These are phyloP conservation scores for Torulaspora globosa DNA, from an alignment of 1,139 yeast genomes.

Conservation along the genomic window DNA sequence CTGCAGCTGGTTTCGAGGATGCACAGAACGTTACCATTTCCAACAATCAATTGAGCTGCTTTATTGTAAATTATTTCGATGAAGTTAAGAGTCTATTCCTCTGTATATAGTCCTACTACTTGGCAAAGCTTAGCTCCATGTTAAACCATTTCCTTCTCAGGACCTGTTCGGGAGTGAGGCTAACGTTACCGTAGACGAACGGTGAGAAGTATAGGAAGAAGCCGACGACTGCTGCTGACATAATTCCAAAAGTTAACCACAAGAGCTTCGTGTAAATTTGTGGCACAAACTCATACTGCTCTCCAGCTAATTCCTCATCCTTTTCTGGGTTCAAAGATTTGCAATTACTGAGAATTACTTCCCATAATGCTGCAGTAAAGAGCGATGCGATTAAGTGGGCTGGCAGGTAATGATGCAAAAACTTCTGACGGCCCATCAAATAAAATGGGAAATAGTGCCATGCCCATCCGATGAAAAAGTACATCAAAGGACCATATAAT, in stretches of 20 bases:
- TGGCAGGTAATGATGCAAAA: constrained; percentile 92
- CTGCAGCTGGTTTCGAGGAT: constrained; percentile 52
- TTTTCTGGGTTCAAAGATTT: constrained; percentile 35
- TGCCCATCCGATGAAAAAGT: constrained; percentile 81
- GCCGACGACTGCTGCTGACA: constrained; percentile 50
- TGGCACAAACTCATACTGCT: constrained; percentile 24
- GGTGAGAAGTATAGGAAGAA: constrained; percentile 78
- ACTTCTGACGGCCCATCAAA: constrained; percentile 88
- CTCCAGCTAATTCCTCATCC: constrained; percentile 33
- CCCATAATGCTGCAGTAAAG: constrained; percentile 77
- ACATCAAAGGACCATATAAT: constrained; percentile 77
- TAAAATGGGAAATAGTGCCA: constrained; percentile 89
- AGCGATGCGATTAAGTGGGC: constrained; percentile 90
- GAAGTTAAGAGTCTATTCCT: not conserved
- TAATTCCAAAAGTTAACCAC: constrained; percentile 40
- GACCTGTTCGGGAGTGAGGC: constrained; percentile 62
- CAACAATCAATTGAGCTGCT: constrained; percentile 38
- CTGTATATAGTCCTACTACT: constrained; percentile 39
- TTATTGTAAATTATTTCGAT: not conserved
- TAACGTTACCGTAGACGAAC: constrained; percentile 74
- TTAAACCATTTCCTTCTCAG: constrained; percentile 75
- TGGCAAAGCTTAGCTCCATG: constrained; percentile 77
- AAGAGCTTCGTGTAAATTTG: constrained; percentile 31
- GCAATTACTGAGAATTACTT: constrained; percentile 69
- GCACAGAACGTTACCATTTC: constrained; percentile 72